Base-by-base conservation (phyloP, 805 yeast genomes). In the Barnettozyma vustinii region DNA sequence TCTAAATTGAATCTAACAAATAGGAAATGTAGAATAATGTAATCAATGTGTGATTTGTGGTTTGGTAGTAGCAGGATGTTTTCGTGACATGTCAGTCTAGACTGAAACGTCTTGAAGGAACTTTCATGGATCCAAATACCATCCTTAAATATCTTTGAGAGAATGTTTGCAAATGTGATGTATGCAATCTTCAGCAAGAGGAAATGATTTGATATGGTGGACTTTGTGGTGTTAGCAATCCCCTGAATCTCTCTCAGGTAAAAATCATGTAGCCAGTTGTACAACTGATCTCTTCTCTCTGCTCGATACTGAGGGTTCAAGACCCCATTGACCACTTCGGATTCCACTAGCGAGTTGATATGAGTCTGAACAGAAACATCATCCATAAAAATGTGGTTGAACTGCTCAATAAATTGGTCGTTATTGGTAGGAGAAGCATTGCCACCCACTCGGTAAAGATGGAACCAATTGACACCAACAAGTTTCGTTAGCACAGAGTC, bases 21-120 rank as follows among this genome's bases (percentile, higher is more conserved):
- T 9, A 58, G 12, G 33, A 30, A 50, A 35, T 58, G 61, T 8
- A 58, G 48, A 35, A 58, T 56, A 40, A 58, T 58, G 39, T 58
- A 58, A 46, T 58, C 61, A 15, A 58, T 49, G 40, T 58, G 61
- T 2, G 57, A 53, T 37, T 53, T 51, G 39, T 58, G 61, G 26
- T 56, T 55, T 9, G 61, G 61, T 10, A 58, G 40, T 4, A 58
- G 37, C 5, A 58, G 33, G 6, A 56, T 20, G 15, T 52, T 44
- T 4, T 40, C 15, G 4, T 51, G 25, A 4, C 33, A 32, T 1
- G 32, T 13, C 16, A 48, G 43, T 15, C 50, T 51, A 15, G 37
- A 35, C 36, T 42, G 36, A 27, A 52, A 56, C n/a, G 26, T 37
- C 16, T 50, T 26, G 33, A 58, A 56, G 0, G 55, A 40, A 1